Conservation (phyloP, 768 basidiomycete genomes). For the Gloeopeniophorella convolvens region DNA sequence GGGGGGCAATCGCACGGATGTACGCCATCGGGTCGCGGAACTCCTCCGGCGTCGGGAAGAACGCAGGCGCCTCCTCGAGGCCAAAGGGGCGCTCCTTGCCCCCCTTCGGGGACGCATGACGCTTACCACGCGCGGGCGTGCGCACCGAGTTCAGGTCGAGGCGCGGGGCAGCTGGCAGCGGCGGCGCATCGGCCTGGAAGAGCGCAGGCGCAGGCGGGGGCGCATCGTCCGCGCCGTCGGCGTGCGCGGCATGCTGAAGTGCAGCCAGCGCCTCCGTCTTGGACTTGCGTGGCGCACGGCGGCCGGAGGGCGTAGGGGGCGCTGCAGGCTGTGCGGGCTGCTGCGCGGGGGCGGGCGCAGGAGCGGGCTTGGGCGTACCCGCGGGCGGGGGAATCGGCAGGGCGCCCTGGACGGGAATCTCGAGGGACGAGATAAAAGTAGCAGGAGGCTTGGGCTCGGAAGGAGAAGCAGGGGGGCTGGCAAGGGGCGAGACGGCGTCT, state of each 20-base stretch:
- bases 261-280: constrained; percentile 85
- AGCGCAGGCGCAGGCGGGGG: constrained; percentile 38
- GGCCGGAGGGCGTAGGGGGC: constrained; percentile 20
- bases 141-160: constrained; percentile 71
- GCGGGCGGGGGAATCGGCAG: constrained; percentile 41
- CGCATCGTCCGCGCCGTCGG: constrained; percentile 51
- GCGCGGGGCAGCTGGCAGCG: constrained; percentile 54
- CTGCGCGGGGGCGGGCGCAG: background rate
- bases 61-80: constrained; percentile 84
- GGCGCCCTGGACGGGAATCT: constrained; percentile 73
- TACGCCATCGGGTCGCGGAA: constrained; percentile 94
- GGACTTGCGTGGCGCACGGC: constrained; percentile 81
- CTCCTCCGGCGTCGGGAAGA: constrained; percentile 83
- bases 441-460: constrained; percentile 37
- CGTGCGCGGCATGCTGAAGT: constrained; percentile 59
- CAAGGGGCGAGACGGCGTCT: constrained; percentile 18
- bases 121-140: constrained; percentile 50
- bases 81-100: constrained; percentile 67
- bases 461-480: constrained; percentile 8
- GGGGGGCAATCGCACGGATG: constrained; percentile 70
- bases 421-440: constrained; percentile 59
- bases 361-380: constrained; percentile 30
- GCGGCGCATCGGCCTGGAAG: constrained; percentile 30
- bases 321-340: background rate
- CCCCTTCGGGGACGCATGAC: constrained; percentile 31